Evolutionary conservation across 495 filamentous ascomycete species (phyloP).

Genomic region (Cudoniella acicularis): DNA sequence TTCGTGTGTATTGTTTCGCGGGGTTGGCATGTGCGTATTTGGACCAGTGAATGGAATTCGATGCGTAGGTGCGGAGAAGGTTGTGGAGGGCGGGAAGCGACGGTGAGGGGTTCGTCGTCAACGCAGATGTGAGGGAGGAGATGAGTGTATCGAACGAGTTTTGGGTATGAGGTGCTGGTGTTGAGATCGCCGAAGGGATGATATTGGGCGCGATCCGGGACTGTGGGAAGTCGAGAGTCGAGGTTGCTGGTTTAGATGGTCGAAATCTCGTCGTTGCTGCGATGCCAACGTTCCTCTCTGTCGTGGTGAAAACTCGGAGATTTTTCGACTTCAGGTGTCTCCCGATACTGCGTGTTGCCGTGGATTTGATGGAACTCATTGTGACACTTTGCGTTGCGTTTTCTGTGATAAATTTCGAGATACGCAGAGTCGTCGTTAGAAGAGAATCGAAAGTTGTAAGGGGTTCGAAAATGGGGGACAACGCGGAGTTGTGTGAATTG

Average conservation of each 20-base stretch:
- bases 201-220: no score
- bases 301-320: neutral
- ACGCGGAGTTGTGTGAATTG: neutral
- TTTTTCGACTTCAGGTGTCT: neutral
- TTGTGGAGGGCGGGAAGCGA: slow-evolving; percentile 10
- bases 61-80: slow-evolving; percentile 17
- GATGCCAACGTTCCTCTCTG: neutral
- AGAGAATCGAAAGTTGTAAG: neutral
- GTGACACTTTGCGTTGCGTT: neutral
- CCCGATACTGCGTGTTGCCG: neutral
- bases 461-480: neutral
- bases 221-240: neutral
- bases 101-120: slow-evolving; percentile 7
- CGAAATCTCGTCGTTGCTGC: neutral
- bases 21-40: slow-evolving; percentile 63
- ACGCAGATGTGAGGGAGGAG: slow-evolving; percentile 10
- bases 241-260: neutral
- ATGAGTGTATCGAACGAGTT: slow-evolving; percentile 14
- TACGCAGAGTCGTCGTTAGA: neutral
- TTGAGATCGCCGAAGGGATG: neutral
- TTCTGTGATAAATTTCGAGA: neutral
- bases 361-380: neutral
- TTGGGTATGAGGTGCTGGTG: neutral
- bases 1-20: slow-evolving; percentile 72
- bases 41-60: slow-evolving; percentile 56